A percentile compares a stretch with the other conserved stretches of the same genome.
These are phyloP conservation scores for Fusarium robinianum DNA, from an alignment of 2,329 filamentous ascomycete species.

Conservation along the genomic window DNA sequence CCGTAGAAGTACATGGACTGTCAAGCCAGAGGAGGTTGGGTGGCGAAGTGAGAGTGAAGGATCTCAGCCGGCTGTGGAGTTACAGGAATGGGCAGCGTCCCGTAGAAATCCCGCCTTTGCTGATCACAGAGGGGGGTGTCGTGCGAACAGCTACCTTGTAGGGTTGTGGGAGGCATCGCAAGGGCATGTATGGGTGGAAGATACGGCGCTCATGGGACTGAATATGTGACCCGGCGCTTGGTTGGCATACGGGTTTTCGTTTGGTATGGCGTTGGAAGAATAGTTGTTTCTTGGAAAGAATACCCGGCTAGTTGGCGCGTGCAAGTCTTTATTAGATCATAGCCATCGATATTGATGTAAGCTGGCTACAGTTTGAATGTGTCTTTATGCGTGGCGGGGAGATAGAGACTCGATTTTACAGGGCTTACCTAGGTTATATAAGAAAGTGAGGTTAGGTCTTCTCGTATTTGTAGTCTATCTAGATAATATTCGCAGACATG, in stretches of 20 bases:
- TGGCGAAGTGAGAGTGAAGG: slow-evolving; percentile 56
- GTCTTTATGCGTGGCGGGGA: too few relatives aligned
- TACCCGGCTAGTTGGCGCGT: too few relatives aligned
- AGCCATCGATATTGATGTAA: too few relatives aligned
- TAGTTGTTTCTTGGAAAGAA: neutral
- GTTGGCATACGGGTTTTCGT: neutral
- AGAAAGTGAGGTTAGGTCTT: too few relatives aligned
- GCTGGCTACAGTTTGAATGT: too few relatives aligned
- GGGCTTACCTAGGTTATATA: too few relatives aligned
- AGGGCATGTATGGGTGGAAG: neutral
- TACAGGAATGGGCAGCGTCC: slow-evolving; percentile 65
- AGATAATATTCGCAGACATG: too few relatives aligned
- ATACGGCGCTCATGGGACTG: neutral
- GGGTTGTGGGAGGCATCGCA: slow-evolving; percentile 17
- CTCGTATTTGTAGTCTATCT: too few relatives aligned
- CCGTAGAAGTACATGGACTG: slow-evolving; percentile 47
- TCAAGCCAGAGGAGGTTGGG: slow-evolving; percentile 34
- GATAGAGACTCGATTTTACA: too few relatives aligned
- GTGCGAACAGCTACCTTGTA: slow-evolving; percentile 48
- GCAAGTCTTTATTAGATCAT: too few relatives aligned
- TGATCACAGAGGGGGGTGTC: slow-evolving; percentile 44
- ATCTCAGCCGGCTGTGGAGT: slow-evolving; percentile 65
- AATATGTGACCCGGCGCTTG: too few relatives aligned
- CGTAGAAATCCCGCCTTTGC: slow-evolving; percentile 45
- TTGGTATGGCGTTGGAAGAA: neutral